These are phyloP conservation scores for Saccharomycopsis fodiens DNA, from an alignment of 805 yeast species.

Conservation along the genomic window DNA sequence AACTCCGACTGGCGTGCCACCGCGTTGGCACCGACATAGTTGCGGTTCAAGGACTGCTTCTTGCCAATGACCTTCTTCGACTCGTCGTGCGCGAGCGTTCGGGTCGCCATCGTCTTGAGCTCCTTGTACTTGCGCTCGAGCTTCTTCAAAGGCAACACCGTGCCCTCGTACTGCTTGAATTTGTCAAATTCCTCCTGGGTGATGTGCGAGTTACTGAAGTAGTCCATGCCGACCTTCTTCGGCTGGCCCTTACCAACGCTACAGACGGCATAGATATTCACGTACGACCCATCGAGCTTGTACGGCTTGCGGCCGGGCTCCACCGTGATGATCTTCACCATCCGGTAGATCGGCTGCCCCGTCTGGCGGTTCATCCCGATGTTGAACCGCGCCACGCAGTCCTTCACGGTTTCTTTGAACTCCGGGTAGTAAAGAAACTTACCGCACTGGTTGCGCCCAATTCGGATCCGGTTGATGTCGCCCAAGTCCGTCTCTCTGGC, in stretches of 20 bases:
- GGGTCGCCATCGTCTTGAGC: conserved; percentile 53
- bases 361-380: conserved; percentile 63
- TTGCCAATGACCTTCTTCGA: conserved; percentile 69
- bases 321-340: conserved; percentile 73
- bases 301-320: conserved; percentile 42
- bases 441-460: conserved; percentile 71
- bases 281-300: conserved; percentile 39
- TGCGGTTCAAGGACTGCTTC: conserved; percentile 55
- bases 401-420: conserved; percentile 60
- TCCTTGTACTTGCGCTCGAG: conserved; percentile 58
- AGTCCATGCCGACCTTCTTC: conserved; percentile 68
- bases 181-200: conserved; percentile 64
- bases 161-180: conserved; percentile 50
- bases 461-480: conserved; percentile 65
- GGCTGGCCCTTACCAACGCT: conserved; percentile 74
- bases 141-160: conserved; percentile 55
- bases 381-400: conserved; percentile 77
- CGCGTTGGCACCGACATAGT: conserved; percentile 59
- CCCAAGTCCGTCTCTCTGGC: conserved; percentile 29
- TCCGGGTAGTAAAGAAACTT: conserved; percentile 78
- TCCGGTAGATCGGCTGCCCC: conserved; percentile 62
- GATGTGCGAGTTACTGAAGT: conserved; percentile 72
- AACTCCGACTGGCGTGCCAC: conserved; percentile 68
- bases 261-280: conserved; percentile 57
- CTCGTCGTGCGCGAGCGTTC: conserved; percentile 62